Percentiles rank a stretch among this genome's conserved stretches.
Evolutionary conservation across 164 flowering plant species (phyloP).

Genomic region (Pachysandra terminalis): DNA sequence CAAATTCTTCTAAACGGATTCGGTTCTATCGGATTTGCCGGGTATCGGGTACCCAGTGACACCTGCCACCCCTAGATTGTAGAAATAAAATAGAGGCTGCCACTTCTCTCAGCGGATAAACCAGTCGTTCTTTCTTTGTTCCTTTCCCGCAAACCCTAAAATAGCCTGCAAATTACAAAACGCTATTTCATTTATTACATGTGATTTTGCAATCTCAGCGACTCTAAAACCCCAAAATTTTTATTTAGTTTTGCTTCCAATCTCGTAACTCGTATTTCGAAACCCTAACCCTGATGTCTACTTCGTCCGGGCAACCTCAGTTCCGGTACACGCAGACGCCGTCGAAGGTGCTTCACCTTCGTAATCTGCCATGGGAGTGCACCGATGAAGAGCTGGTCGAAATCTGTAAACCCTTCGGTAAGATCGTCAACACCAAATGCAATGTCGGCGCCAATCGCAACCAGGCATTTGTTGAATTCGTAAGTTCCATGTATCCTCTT

Average conservation of each 20-base stretch:
- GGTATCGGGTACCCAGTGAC: too few species aligned
- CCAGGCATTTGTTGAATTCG: conserved; percentile 96
- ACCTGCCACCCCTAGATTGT: too few species aligned
- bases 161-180: too few species aligned
- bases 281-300: conserved; percentile 31
- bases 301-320: conserved; percentile 64
- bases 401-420: conserved; percentile 82
- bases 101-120: too few species aligned
- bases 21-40: too few species aligned
- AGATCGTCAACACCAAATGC: conserved; percentile 89
- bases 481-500: conserved; percentile 19
- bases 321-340: conserved; percentile 93
- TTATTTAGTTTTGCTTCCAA: too few species aligned
- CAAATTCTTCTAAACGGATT: too few species aligned
- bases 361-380: conserved; percentile 96
- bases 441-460: conserved; percentile 93
- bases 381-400: conserved; percentile 82
- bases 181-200: too few species aligned
- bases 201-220: too few species aligned
- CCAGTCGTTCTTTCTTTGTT: neutral
- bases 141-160: neutral
- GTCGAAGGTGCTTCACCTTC: conserved; percentile 87
- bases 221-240: too few species aligned
- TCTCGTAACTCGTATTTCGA: too few species aligned
- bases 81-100: too few species aligned